phyloP scores from a whole-genome alignment of 306 rosid species.

The Elaeagnus macrophylla region DNA sequence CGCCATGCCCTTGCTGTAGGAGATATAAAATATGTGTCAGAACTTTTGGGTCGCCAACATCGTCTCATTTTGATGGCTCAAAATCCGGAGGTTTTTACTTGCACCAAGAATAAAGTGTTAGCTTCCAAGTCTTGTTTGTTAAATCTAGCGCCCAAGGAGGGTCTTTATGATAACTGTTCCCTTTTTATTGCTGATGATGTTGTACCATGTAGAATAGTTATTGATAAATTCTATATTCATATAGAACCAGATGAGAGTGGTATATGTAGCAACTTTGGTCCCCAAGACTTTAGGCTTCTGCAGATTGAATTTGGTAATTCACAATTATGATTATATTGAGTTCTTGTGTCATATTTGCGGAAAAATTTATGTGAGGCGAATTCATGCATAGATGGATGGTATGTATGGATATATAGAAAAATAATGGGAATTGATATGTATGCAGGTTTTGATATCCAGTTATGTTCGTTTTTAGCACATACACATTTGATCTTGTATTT shows the following conservation, averaged over 20 bases:
- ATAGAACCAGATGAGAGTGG: conserved; percentile 47
- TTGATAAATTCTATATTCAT: conserved; percentile 53
- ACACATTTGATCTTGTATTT: too few species aligned
- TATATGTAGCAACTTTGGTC: conserved; percentile 26
- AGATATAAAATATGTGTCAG: conserved; percentile 68
- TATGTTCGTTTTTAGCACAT: too few species aligned
- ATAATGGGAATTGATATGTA: too few species aligned
- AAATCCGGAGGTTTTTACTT: conserved; percentile 32
- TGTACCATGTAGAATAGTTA: conserved; percentile 53
- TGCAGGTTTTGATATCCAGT: too few species aligned
- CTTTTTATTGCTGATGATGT: conserved; percentile 28
- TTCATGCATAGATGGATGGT: too few species aligned
- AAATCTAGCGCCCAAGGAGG: conserved; percentile 87
- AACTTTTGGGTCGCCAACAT: conserved; percentile 78
- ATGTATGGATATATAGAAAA: too few species aligned
- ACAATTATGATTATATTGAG: conserved; percentile 31
- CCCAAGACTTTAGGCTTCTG: conserved; percentile 38
- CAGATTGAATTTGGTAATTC: conserved; percentile 65
- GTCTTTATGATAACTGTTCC: conserved; percentile 60
- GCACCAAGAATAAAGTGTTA: conserved; percentile 38
- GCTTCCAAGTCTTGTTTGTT: conserved; percentile 56
- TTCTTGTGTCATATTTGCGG: not conserved
- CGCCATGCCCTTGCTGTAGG: conserved; percentile 70
- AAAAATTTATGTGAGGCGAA: too few species aligned
- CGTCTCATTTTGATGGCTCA: conserved; percentile 53